These are phyloP conservation scores for Rhizopogon roseolus DNA, from an alignment of 768 basidiomycete genomes.

Conservation along the genomic window DNA sequence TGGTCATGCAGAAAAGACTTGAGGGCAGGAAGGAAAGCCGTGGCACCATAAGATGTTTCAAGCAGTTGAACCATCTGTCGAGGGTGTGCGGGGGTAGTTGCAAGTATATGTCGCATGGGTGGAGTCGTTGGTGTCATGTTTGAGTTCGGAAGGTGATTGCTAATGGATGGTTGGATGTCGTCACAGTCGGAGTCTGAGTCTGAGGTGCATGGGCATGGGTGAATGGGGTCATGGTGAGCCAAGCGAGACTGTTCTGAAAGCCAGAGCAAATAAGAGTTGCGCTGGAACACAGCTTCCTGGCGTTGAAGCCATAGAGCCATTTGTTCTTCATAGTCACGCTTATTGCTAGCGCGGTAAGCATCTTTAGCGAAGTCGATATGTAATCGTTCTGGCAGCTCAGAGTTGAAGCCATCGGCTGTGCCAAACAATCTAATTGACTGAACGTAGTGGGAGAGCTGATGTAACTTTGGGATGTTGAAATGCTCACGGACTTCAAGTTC, in stretches of 20 bases:
- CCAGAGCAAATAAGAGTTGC: conserved; percentile 25
- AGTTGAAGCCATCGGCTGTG: conserved; percentile 29
- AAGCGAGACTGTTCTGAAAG: not conserved
- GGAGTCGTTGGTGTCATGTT: too few relatives aligned
- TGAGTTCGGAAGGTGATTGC: too few relatives aligned
- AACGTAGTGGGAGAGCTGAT: conserved; percentile 24
- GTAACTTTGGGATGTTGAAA: conserved; percentile 36
- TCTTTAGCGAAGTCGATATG: conserved; percentile 41
- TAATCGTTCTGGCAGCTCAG: conserved; percentile 31
- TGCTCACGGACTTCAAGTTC: conserved; percentile 18
- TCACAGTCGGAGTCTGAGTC: too few relatives aligned
- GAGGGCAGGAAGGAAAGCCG: conserved; percentile 3
- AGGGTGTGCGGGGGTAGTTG: conserved; percentile 3
- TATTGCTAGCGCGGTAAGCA: conserved; percentile 19
- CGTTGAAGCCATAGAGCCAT: conserved; percentile 35
- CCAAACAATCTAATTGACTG: conserved; percentile 20
- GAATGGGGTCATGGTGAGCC: too few relatives aligned
- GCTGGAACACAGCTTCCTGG: conserved; percentile 28
- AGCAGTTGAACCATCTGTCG: not conserved
- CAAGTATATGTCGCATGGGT: too few relatives aligned
- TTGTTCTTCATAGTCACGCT: conserved; percentile 27
- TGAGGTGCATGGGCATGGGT: too few relatives aligned
- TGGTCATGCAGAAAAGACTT: not conserved
- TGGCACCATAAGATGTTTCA: not conserved
- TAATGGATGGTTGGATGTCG: too few relatives aligned